Evolutionary conservation across 2,329 filamentous ascomycete genomes (phyloP).

Genomic region (Ophiostoma sp.): DNA sequence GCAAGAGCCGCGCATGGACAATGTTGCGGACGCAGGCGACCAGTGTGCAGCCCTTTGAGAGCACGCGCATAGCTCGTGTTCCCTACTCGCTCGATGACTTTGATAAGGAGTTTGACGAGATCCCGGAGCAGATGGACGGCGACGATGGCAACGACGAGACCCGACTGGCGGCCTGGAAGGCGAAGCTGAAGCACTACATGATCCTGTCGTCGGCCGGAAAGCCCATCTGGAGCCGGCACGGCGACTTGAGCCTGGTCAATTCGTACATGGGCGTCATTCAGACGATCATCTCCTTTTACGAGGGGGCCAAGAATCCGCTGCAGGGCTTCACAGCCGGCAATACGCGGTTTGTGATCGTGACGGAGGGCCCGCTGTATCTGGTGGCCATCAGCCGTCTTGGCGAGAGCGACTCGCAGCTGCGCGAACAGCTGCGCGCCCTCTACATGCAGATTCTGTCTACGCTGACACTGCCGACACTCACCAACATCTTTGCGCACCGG

Average conservation of each 20-base stretch:
- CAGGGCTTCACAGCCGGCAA: slow-evolving; percentile 81
- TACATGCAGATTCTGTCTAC: slow-evolving; percentile 99
- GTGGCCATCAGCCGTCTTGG: slow-evolving; percentile 86
- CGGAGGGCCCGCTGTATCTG: slow-evolving; percentile 82
- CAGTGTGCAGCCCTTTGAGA: slow-evolving; percentile 56
- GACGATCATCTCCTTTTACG: slow-evolving; percentile 96
- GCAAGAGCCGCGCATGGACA: slow-evolving; percentile 63
- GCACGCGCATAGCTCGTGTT: slow-evolving; percentile 37
- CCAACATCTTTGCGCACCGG: slow-evolving; percentile 78
- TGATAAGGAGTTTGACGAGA: slow-evolving; percentile 68
- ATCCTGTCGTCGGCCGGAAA: slow-evolving; percentile 95
- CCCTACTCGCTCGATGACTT: slow-evolving; percentile 62
- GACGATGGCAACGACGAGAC: slow-evolving; percentile 50
- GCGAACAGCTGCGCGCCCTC: slow-evolving; percentile 80
- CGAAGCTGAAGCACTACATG: slow-evolving; percentile 94
- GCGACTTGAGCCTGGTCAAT: slow-evolving; percentile 82
- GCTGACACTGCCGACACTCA: slow-evolving; percentile 79
- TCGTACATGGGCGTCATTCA: slow-evolving; percentile 92
- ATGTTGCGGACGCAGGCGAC: slow-evolving; percentile 59
- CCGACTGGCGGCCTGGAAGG: slow-evolving; percentile 71
- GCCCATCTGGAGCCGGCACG: slow-evolving; percentile 93
- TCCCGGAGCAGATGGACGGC: slow-evolving; percentile 49
- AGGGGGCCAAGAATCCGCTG: slow-evolving; percentile 70
- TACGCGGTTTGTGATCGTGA: slow-evolving; percentile 77
- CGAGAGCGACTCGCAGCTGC: slow-evolving; percentile 87